A percentile compares a stretch with the other conserved stretches of the same genome.
These are phyloP conservation scores for Salix brachista DNA, from an alignment of 345 rosid species.

Conservation along the genomic window DNA sequence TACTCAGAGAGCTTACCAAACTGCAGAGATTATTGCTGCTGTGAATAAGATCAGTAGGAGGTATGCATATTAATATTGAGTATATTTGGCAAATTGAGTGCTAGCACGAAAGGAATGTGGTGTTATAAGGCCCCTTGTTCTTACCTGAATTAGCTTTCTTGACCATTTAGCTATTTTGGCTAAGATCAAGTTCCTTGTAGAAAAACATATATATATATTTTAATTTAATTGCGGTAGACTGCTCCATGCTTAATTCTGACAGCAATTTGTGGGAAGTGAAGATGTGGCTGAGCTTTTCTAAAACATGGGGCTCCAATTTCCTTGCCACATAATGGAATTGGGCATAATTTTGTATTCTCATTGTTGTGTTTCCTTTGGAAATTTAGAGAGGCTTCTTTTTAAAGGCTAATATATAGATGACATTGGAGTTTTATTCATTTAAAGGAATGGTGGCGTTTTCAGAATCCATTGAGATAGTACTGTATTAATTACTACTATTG, in stretches of 20 bases:
- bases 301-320: too few species aligned
- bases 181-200: too few species aligned
- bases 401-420: too few species aligned
- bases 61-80: slow-evolving; percentile 17
- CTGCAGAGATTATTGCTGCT: slow-evolving; percentile 81
- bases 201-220: not conserved
- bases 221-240: not conserved
- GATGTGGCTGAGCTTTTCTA: too few species aligned
- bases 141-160: too few species aligned
- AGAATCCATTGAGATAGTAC: not conserved
- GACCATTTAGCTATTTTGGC: not conserved
- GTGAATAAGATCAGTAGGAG: slow-evolving; percentile 72
- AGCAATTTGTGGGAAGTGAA: too few species aligned
- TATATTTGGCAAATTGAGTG: not conserved
- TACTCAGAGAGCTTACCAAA: slow-evolving; percentile 91
- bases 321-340: too few species aligned
- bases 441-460: not conserved
- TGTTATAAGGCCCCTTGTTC: not conserved
- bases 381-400: too few species aligned
- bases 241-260: too few species aligned
- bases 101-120: not conserved
- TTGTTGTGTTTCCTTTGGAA: too few species aligned
- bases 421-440: not conserved
- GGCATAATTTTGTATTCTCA: too few species aligned
- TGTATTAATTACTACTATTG: not conserved